Base-by-base conservation (phyloP, 805 yeast species). In the Naumovozyma dairenensis region DNA sequence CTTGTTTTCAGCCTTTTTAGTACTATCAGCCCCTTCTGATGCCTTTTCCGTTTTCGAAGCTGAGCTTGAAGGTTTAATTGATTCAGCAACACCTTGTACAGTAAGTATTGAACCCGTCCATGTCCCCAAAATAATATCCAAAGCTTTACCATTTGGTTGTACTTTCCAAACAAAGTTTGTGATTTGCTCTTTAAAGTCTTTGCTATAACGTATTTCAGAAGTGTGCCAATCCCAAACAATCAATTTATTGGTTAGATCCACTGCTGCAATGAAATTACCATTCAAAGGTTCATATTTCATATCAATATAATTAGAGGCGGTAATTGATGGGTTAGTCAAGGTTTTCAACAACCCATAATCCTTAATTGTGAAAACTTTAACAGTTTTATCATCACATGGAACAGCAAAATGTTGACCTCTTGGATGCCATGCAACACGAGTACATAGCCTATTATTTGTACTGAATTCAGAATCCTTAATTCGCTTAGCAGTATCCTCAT, bases 361-460 rank as follows among this genome's bases (percentile, higher is more conserved):
- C 13, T 46, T 43, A 12, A 55, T 38, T 8, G 51, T 42, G 31
- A 59, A 74, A 0, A 72, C 62, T 33, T 65, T 65, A 31, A 79
- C 64, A 2, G 65, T 58, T 29, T 64, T 60, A 15, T 66, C 59
- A 24, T 63, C 59, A 5, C 79, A 62, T 2, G 94, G 86, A 14
- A 83, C 48, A 2, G 86, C 84, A 31, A 85, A 62, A n/a, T 63
- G 54, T 34, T 71, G 71, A 13, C 94, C 94, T 34, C 69, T 65
- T 2, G 80, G 72, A 36, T 75, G 72, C 94, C 94, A 85, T 24
- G 69, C 71, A 2, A 75, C 67, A 27, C 68, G 69, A 0, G 82
- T 67, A 17, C 77, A 59, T 1, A 71, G 51, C 28, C 71, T 56
- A 46, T 63, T 65, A 25, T 63, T 67, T 26, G 51, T 55, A 21